Conservation (phyloP, 2,329 filamentous ascomycete species). For the Endocalyx cinctus region DNA sequence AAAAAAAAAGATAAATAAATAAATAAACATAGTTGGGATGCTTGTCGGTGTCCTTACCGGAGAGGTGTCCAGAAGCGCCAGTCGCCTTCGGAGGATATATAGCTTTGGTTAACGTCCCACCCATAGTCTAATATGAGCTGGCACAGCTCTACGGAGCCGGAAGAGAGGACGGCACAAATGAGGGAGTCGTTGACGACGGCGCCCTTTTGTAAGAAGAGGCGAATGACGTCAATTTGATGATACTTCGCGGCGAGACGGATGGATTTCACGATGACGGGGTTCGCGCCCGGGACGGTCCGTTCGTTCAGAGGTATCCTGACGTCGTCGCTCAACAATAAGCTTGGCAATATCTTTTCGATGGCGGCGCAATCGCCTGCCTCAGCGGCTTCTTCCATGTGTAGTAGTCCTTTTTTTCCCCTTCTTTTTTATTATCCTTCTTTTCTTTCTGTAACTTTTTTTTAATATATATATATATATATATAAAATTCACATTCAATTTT, state of each 20-base stretch:
- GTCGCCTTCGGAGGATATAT: constrained; percentile 16
- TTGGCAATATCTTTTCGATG: constrained; percentile 17
- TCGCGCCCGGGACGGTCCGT: constrained; percentile 15
- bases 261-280: constrained; percentile 15
- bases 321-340: constrained; percentile 15
- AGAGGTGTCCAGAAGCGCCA: constrained; percentile 18
- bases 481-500: too few relatives aligned
- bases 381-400: constrained; percentile 23
- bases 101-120: constrained; percentile 19
- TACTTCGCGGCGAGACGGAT: constrained; percentile 15
- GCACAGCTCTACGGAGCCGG: constrained; percentile 17
- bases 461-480: too few relatives aligned
- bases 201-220: constrained; percentile 15
- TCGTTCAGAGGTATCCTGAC: constrained; percentile 14
- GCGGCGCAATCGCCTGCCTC: constrained; percentile 17
- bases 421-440: too few relatives aligned
- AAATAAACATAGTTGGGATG: too few relatives aligned
- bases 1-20: not conserved
- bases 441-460: too few relatives aligned
- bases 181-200: constrained; percentile 17
- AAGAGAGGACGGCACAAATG: constrained; percentile 15
- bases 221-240: constrained; percentile 15
- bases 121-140: constrained; percentile 12
- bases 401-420: too few relatives aligned
- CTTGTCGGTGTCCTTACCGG: constrained; percentile 14